Evolutionary conservation across 1,139 yeast species (phyloP), one percentile per base, ranked within the genome.

Genomic region (Nadsonia commutata): DNA sequence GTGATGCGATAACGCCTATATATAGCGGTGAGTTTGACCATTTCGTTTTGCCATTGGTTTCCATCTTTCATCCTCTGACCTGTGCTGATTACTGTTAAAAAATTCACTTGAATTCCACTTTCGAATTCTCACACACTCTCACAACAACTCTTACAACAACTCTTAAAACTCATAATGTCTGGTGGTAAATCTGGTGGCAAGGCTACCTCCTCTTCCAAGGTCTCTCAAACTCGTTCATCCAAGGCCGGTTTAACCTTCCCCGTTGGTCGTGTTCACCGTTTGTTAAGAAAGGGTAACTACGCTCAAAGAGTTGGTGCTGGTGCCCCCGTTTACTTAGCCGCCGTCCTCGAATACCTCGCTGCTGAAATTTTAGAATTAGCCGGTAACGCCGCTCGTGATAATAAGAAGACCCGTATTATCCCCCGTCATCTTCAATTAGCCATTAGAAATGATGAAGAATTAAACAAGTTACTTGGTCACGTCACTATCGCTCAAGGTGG

Each of bases 301-400:
- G 96, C 96, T 59, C 96, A 88, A 75, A 83, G 97, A 77, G 81
- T 88, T 60, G 97, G 97, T 78, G 88, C 96, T 56, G 96, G 95
- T 76, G 94, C 94, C 58, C 93, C 93, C 68, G 93, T 88, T 53
- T 88, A 86, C 72, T 74, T 88, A 58, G 90, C 97, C 55, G 94
- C 97, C 41, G 97, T 88, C 48, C 78, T 88, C 58, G 97, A 88
- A 70, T 88, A 88, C 67, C 75, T 88, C 63, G 88, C 96, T 56
- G 96, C 96, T 54, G 97, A 88, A 78, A 86, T 88, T 54, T 76
- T 88, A 58, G 97, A 88, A 72, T 79, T 88, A 72, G 97, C 97
- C 51, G 97, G 97, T 74, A 90, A 88, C 69, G 97, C 97, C 51
- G 96, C 97, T 47, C 85, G 95, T 71, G 97, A 88, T 65, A 83